Conservation (phyloP, 2,329 filamentous ascomycete genomes). For the Epichloe sylvatica region DNA sequence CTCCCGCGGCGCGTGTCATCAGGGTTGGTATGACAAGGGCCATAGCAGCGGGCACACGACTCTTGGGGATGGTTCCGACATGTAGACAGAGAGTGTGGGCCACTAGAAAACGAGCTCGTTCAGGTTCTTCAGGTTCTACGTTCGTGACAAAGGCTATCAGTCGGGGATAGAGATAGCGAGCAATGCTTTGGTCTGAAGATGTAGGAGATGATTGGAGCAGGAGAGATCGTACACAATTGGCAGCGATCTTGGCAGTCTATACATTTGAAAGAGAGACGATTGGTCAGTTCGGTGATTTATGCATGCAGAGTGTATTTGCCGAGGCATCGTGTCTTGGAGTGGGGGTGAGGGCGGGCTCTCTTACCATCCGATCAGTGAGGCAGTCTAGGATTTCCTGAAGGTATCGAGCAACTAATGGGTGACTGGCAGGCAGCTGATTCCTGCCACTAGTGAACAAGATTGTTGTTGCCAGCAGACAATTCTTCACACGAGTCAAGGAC, state of each 20-base stretch:
- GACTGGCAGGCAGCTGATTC: conserved; percentile 57
- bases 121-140: conserved; percentile 62
- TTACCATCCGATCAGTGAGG: conserved; percentile 61
- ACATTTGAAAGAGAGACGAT: not conserved
- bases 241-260: conserved; percentile 73
- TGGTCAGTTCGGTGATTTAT: not conserved
- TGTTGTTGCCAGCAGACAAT: conserved; percentile 74
- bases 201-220: conserved; percentile 52
- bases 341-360: not conserved
- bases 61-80: conserved; percentile 34
- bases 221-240: conserved; percentile 77
- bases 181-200: conserved; percentile 56
- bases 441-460: conserved; percentile 74
- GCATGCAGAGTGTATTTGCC: not conserved
- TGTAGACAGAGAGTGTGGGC: conserved; percentile 65
- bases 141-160: conserved; percentile 62
- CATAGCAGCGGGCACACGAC: conserved; percentile 46
- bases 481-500: conserved; percentile 81
- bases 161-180: conserved; percentile 59
- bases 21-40: conserved; percentile 66
- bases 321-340: not conserved
- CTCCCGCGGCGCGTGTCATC: conserved; percentile 54
- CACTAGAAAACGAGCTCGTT: conserved; percentile 56
- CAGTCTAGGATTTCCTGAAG: conserved; percentile 76
- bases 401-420: conserved; percentile 61